Percentiles rank a stretch among this genome's conserved stretches.
phyloP scores from a whole-genome alignment of 495 filamentous ascomycete species.

The Endocarpon pusillum region DNA sequence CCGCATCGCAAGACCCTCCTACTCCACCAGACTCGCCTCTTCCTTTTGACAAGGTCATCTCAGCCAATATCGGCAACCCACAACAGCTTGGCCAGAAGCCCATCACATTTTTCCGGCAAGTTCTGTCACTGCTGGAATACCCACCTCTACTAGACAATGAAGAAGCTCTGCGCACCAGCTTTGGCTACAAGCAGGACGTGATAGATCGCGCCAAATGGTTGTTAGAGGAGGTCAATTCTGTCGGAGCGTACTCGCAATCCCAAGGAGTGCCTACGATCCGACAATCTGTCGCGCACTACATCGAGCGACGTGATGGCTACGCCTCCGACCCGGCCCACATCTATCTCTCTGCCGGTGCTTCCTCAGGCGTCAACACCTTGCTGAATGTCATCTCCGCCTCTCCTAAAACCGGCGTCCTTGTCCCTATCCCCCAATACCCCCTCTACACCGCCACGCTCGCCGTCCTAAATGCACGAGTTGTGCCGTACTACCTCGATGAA shows the following conservation, averaged over 20 bases:
- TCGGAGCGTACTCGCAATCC: constrained; percentile 91
- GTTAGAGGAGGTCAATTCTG: constrained; percentile 66
- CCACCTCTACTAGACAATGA: constrained; percentile 64
- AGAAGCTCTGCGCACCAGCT: constrained; percentile 40
- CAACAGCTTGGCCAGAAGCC: constrained; percentile 98
- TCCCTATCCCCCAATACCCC: constrained; percentile 95
- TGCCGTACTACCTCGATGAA: constrained; percentile 89
- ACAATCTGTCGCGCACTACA: constrained; percentile 80
- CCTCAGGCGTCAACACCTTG: constrained; percentile 83
- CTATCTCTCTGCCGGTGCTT: constrained; percentile 80
- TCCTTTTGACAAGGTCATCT: constrained; percentile 81
- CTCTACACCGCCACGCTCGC: constrained; percentile 90
- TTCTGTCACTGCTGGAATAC: constrained; percentile 86
- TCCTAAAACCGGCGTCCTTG: constrained; percentile 67
- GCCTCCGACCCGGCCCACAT: constrained; percentile 59
- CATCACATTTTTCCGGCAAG: constrained; percentile 97
- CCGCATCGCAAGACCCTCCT: constrained; percentile 12
- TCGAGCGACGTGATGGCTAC: constrained; percentile 79
- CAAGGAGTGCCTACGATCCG: constrained; percentile 73
- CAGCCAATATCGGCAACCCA: constrained; percentile 96
- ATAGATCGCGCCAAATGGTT: constrained; percentile 65
- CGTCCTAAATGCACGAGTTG: constrained; percentile 67
- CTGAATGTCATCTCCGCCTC: constrained; percentile 73
- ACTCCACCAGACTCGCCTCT: constrained; percentile 49
- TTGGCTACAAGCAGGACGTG: constrained; percentile 80